Evolutionary conservation across 192 early-diverging fungal species (phyloP).

Genomic region (Piromyces finnis): DNA sequence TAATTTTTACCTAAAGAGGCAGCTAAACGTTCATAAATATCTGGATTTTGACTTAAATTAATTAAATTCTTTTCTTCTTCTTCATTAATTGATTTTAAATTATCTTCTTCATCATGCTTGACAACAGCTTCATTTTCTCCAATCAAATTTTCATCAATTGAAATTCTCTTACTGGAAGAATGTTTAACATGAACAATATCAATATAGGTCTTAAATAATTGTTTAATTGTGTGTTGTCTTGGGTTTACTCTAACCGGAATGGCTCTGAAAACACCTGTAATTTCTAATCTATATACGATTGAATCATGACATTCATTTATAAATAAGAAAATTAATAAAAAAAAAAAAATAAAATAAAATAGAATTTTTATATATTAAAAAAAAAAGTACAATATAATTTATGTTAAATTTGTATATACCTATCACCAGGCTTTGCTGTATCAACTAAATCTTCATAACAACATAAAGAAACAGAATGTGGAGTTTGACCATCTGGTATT

Average conservation of each 20-base stretch:
- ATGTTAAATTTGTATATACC: too few species aligned
- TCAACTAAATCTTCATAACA: conserved; percentile 92
- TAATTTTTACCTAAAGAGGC: conserved; percentile 42
- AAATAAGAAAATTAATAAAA: too few species aligned
- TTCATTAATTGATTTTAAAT: conserved; percentile 16
- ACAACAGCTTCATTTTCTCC: conserved; percentile 34
- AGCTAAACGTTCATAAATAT: conserved; percentile 67
- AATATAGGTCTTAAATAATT: conserved; percentile 84
- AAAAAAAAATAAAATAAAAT: too few species aligned
- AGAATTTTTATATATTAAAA: too few species aligned
- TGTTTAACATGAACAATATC: conserved; percentile 87
- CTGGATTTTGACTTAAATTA: conserved; percentile 35
- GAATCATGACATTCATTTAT: too few species aligned
- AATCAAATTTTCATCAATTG: conserved; percentile 19
- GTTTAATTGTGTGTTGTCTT: conserved; percentile 65
- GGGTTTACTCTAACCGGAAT: conserved; percentile 84
- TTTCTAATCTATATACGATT: conserved; percentile 66
- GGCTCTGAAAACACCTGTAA: conserved; percentile 89
- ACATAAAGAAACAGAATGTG: conserved; percentile 83
- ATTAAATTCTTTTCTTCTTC: conserved; percentile 41
- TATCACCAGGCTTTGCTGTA: conserved; percentile 77
- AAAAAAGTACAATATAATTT: too few species aligned
- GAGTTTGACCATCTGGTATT: conserved; percentile 94
- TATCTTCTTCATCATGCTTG: conserved; percentile 26
- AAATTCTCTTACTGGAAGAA: conserved; percentile 53